Evolutionary conservation across 1,284 basidiomycete genomes (phyloP), one percentile per base, ranked within the genome.

Genomic region (Coniferiporia weirii): DNA sequence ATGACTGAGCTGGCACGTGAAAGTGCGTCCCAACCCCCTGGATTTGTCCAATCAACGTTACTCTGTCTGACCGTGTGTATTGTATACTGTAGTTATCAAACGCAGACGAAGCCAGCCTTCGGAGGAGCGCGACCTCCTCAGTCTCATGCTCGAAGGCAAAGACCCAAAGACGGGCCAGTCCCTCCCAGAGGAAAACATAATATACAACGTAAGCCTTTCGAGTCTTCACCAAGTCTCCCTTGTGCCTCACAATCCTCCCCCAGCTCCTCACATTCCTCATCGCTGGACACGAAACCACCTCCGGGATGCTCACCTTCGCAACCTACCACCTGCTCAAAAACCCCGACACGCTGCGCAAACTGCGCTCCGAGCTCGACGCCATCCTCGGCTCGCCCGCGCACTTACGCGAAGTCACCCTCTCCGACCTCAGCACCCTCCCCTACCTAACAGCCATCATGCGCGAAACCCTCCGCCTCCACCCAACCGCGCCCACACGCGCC

Each of bases 241-340:
- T 32, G n/a, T 32, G 43, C 19, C n/a, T 51, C 40, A 43, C 20
- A 38, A n/a, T n/a, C n/a, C 13, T 32, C 43, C n/a, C 8, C 12
- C 44, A 78, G 76, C 71, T 80, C 20, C 66, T 80, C n/a, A 81
- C 79, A 1, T 81, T 82, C 72, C 68, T 82, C n/a, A 76, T 81
- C 45, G 80, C 79, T 4, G 80, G 79, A 1, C 79, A 80, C 62
- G 79, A 80, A 66, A 80, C 79, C 0, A 79, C 79, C 0, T 78
- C 77, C 5, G 76, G 73, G 1, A 68, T 73, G 56, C 66, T 78
- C 27, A 72, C 72, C 0, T 78, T 78, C 63, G 63, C 67, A 13
- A 66, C 74, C 0, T 79, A 78, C 68, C 74, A 76, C 64, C 71
- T 81, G 32, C 70, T 80, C 58, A 76, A 76, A 63, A 73, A 75